Evolutionary conservation across 2,329 filamentous ascomycete species (phyloP).

Genomic region (Ophiosphaerella herpotricha): DNA sequence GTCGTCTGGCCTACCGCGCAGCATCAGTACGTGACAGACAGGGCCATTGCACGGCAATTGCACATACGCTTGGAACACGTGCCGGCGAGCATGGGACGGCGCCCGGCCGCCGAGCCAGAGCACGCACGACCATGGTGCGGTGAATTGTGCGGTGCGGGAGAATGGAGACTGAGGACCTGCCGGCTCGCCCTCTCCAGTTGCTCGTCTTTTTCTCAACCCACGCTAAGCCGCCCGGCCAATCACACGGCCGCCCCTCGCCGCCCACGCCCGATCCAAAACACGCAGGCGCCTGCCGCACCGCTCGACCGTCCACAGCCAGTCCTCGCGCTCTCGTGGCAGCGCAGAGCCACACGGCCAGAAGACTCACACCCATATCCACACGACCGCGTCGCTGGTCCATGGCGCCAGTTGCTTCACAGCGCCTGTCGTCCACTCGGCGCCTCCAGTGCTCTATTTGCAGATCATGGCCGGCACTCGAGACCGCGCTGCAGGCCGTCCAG

Average conservation of each 20-base stretch:
- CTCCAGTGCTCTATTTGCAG: constrained; percentile 37
- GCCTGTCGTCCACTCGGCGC: constrained; percentile 41
- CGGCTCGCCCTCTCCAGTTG: not conserved
- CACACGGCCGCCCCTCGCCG: constrained; percentile 23
- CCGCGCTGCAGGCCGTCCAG: constrained; percentile 11
- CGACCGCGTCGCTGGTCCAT: constrained; percentile 26
- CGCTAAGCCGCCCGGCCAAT: constrained; percentile 37
- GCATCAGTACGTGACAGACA: constrained; percentile 27
- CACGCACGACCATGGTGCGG: constrained; percentile 41
- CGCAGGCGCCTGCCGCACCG: constrained; percentile 35
- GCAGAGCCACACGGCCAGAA: constrained; percentile 38
- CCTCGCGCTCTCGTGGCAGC: constrained; percentile 3
- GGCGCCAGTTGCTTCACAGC: constrained; percentile 21
- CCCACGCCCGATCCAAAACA: constrained; percentile 25
- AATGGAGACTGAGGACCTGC: constrained; percentile 7
- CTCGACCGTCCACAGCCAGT: constrained; percentile 30
- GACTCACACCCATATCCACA: constrained; percentile 26
- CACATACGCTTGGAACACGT: constrained; percentile 28
- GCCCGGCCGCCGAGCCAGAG: constrained; percentile 35
- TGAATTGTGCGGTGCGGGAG: constrained; percentile 8
- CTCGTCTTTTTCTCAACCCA: constrained; percentile 19
- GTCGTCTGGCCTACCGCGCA: constrained; percentile 28
- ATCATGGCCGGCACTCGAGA: constrained; percentile 21
- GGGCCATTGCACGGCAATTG: constrained; percentile 6
- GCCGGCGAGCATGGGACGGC: constrained; percentile 24